Evolutionary conservation across 192 early-diverging fungal genomes (phyloP).

Genomic region (Backusella tarrabulga): DNA sequence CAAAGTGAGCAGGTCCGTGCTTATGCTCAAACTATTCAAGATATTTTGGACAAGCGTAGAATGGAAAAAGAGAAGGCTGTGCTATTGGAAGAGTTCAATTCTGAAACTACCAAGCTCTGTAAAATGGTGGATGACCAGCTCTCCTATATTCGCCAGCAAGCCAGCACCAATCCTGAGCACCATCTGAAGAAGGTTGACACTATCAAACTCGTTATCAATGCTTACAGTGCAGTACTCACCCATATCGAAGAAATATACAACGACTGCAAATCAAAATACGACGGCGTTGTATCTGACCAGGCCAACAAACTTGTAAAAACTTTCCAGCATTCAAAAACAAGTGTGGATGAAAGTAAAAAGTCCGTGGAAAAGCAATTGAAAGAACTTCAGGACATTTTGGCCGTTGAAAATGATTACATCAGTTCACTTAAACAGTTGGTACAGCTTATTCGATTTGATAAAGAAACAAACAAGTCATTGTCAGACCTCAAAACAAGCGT

Average conservation of each 20-base stretch:
- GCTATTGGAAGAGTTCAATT: background rate
- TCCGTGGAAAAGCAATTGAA: constrained; percentile 9
- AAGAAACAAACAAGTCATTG: background rate
- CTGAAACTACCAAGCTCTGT: background rate
- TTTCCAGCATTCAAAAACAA: background rate
- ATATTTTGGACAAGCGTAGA: constrained; percentile 3
- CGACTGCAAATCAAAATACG: constrained; percentile 16
- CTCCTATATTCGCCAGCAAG: constrained; percentile 21
- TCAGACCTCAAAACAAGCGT: background rate
- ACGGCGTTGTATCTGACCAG: constrained; percentile 9
- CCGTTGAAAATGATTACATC: constrained; percentile 19
- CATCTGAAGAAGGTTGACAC: constrained; percentile 18
- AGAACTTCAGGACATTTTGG: constrained; percentile 12
- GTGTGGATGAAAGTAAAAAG: constrained; percentile 1
- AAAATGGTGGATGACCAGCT: constrained; percentile 23
- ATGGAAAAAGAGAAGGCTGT: background rate
- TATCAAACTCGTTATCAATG: constrained; percentile 16
- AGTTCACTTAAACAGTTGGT: constrained; percentile 8
- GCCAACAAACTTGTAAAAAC: constrained; percentile 11
- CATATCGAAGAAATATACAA: constrained; percentile 11
- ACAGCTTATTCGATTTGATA: constrained; percentile 4
- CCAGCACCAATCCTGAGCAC: constrained; percentile 15
- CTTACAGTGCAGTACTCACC: constrained; percentile 13
- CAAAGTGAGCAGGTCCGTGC: background rate
- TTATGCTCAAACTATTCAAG: background rate